These are phyloP conservation scores for Sarocladium brachiariae DNA, from an alignment of 2,329 filamentous ascomycete genomes.

Conservation along the genomic window DNA sequence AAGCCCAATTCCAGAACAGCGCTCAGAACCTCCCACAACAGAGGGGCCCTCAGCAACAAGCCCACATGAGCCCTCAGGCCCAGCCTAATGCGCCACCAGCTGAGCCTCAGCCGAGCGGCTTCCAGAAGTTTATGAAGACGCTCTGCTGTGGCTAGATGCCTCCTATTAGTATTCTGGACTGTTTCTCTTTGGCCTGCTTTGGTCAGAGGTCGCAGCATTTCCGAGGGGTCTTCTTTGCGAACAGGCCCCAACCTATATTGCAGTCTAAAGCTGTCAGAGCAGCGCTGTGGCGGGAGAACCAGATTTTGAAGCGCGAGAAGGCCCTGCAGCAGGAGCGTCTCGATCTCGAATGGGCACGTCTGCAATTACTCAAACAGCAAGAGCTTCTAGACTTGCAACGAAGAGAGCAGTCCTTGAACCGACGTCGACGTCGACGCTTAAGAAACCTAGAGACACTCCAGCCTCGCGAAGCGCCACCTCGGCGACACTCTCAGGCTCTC, in stretches of 20 bases:
- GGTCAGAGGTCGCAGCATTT: constrained; percentile 16
- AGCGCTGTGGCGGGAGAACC: not conserved
- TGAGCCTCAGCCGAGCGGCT: constrained; percentile 70
- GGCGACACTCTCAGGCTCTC: not conserved
- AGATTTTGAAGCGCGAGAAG: constrained; percentile 1
- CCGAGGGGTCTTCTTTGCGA: not conserved
- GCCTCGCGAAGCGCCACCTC: not conserved
- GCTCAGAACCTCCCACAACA: constrained; percentile 75
- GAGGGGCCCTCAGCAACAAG: constrained; percentile 50
- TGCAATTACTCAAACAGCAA: constrained; percentile 2
- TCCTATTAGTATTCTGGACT: constrained; percentile 18
- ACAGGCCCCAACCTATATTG: not conserved
- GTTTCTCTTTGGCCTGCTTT: constrained; percentile 23
- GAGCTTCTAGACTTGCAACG: constrained; percentile 2
- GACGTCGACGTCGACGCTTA: not conserved
- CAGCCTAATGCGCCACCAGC: constrained; percentile 48
- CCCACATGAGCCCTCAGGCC: constrained; percentile 48
- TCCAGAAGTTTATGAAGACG: constrained; percentile 89
- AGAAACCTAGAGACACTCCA: not conserved
- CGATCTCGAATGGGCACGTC: not conserved
- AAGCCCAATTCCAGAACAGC: constrained; percentile 95
- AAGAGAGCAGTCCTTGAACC: not conserved
- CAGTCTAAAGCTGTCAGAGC: not conserved
- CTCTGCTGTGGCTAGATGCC: constrained; percentile 73
- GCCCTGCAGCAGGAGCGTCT: not conserved